Evolutionary conservation across 805 yeast species (phyloP).

Genomic region (Pichia insulana): DNA sequence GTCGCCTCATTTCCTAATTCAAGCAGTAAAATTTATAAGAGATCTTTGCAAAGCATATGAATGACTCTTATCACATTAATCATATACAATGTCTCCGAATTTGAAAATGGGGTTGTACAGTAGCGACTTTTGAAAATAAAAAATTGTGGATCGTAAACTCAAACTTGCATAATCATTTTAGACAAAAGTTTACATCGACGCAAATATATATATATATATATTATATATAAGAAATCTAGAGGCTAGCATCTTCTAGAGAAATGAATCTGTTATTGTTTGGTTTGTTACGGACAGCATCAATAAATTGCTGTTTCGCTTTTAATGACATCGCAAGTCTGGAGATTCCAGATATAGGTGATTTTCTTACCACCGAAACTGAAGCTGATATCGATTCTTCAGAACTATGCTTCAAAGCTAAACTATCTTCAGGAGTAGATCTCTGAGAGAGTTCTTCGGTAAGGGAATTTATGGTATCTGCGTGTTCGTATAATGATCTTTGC

Average conservation of each 20-base stretch:
- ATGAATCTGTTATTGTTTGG: constrained; percentile 5
- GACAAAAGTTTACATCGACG: too few relatives aligned
- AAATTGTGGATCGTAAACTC: too few relatives aligned
- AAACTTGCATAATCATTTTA: too few relatives aligned
- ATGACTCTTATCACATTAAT: too few relatives aligned
- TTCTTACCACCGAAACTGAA: background rate
- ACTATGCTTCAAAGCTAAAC: background rate
- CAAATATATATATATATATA: background rate
- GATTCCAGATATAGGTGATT: constrained; percentile 1
- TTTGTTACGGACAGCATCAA: constrained; percentile 3
- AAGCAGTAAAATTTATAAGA: background rate
- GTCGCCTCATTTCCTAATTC: constrained; percentile 13
- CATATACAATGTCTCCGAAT: too few relatives aligned
- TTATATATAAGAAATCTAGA: too few relatives aligned
- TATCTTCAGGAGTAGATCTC: too few relatives aligned
- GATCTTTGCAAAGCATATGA: background rate
- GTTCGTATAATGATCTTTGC: constrained; percentile 13
- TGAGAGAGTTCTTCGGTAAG: background rate
- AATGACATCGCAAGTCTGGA: background rate
- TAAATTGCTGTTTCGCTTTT: constrained; percentile 1
- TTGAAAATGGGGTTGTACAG: too few relatives aligned
- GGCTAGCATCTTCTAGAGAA: background rate
- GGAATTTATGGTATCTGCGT: constrained; percentile 3
- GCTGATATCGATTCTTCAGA: background rate
- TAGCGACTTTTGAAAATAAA: too few relatives aligned